Evolutionary conservation across 768 basidiomycete genomes (phyloP).

Genomic region (Erythrobasidium yunnanense): DNA sequence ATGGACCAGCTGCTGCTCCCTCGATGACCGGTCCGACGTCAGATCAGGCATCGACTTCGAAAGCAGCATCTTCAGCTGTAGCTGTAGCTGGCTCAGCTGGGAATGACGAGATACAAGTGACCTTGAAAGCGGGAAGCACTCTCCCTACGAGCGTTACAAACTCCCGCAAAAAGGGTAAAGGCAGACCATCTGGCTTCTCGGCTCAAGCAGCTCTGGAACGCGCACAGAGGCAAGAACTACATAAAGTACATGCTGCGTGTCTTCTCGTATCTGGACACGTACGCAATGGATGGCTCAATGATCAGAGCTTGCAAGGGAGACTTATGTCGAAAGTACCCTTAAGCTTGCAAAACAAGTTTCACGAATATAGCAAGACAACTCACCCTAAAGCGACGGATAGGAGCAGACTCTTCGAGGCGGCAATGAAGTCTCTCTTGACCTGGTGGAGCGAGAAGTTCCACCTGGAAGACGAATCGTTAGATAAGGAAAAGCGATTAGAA

Average conservation of each 20-base stretch:
- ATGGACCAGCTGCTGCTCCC: not conserved
- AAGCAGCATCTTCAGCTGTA: not conserved
- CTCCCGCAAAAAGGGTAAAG: conserved; percentile 14
- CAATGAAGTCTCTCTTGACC: conserved; percentile 57
- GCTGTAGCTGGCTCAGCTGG: not conserved
- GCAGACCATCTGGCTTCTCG: conserved; percentile 12
- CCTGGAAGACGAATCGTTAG: conserved; percentile 42
- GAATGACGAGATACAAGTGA: not conserved
- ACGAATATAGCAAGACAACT: conserved; percentile 65
- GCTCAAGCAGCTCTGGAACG: conserved; percentile 48
- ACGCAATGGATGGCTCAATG: conserved; percentile 49
- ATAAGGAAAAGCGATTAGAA: not conserved
- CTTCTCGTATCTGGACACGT: conserved; percentile 61
- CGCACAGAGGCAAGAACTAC: conserved; percentile 61
- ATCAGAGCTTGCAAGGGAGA: conserved; percentile 50
- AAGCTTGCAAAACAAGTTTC: conserved; percentile 65
- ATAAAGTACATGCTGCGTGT: conserved; percentile 80
- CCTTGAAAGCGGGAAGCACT: not conserved
- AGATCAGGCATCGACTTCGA: not conserved
- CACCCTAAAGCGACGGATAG: conserved; percentile 70
- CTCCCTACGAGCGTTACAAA: not conserved
- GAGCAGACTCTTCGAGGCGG: conserved; percentile 75
- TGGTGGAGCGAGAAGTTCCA: conserved; percentile 76
- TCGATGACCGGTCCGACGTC: conserved; percentile 1
- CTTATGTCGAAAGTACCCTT: conserved; percentile 77